phyloP scores from a whole-genome alignment of 352 stramenopile species.

The Pythium dissotocum region DNA sequence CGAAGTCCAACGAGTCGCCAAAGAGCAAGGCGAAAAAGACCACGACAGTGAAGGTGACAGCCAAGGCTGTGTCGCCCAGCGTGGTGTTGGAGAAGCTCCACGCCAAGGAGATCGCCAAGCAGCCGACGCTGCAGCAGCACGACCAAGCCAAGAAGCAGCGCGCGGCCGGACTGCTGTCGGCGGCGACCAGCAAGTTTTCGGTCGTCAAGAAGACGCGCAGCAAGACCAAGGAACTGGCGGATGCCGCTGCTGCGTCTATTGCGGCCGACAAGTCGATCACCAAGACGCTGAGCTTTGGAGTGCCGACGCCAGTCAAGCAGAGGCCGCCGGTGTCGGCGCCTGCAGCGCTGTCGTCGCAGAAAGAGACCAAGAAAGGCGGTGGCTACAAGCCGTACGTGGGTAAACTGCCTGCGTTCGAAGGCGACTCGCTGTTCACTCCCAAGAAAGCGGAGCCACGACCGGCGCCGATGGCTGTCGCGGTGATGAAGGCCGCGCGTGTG shows the following conservation, averaged over 20 bases:
- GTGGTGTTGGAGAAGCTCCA: constrained; percentile 28
- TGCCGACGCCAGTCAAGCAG: constrained; percentile 8
- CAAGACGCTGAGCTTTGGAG: constrained; percentile 29
- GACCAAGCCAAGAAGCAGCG: constrained; percentile 29
- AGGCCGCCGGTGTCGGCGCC: background rate
- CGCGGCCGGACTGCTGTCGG: constrained; percentile 21
- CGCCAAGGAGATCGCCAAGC: constrained; percentile 23
- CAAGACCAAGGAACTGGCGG: constrained; percentile 23
- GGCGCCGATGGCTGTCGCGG: constrained; percentile 26
- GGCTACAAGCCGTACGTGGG: constrained; percentile 73
- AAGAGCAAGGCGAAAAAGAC: background rate
- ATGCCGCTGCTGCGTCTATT: background rate
- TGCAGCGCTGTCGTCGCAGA: background rate
- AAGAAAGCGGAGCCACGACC: constrained; percentile 36
- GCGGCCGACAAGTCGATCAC: constrained; percentile 6
- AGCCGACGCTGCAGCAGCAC: constrained; percentile 29
- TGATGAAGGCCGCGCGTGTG: constrained; percentile 30
- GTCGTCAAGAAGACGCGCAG: constrained; percentile 34
- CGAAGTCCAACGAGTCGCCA: background rate
- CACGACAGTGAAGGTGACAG: constrained; percentile 10
- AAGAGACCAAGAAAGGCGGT: constrained; percentile 10
- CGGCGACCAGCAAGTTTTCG: constrained; percentile 25
- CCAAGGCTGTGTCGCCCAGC: constrained; percentile 16
- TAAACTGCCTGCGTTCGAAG: constrained; percentile 53
- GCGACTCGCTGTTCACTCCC: constrained; percentile 66